These are phyloP conservation scores for Austroboletus novae-zelandiae DNA, from an alignment of 1,284 basidiomycete species.

Conservation along the genomic window DNA sequence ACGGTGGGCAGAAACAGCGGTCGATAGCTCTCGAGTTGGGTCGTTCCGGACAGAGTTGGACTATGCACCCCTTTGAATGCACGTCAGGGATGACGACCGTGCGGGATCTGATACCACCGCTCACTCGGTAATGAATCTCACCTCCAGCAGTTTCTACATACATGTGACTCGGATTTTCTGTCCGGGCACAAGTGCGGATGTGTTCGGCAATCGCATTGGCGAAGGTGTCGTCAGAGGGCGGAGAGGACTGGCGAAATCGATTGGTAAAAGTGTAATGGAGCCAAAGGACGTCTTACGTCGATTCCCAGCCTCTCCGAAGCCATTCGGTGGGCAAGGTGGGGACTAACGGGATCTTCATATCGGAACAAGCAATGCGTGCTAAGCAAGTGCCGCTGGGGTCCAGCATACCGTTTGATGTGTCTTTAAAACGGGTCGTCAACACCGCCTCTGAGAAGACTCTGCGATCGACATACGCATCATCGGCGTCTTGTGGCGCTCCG, in stretches of 20 bases:
- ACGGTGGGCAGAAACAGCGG: conserved; percentile 85
- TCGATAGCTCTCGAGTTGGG: conserved; percentile 83
- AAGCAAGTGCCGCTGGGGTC: conserved; percentile 43
- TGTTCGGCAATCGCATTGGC: conserved; percentile 65
- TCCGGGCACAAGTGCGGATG: conserved; percentile 51
- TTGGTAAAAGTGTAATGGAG: not conserved
- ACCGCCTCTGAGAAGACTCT: not conserved
- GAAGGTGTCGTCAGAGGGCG: conserved; percentile 67
- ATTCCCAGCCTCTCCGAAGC: conserved; percentile 41
- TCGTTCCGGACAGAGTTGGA: conserved; percentile 82
- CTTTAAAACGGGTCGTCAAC: conserved; percentile 38
- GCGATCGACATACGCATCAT: conserved; percentile 63
- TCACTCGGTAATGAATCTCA: conserved; percentile 39
- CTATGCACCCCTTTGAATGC: conserved; percentile 80
- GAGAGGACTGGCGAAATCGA: conserved; percentile 16
- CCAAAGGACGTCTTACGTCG: conserved; percentile 18
- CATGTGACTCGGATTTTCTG: conserved; percentile 50
- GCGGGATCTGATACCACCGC: not conserved
- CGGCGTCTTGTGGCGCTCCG: conserved; percentile 75
- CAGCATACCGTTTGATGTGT: conserved; percentile 65
- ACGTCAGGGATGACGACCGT: conserved; percentile 2
- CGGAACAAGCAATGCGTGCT: conserved; percentile 76
- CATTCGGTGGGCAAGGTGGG: conserved; percentile 82
- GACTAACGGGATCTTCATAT: conserved; percentile 89
- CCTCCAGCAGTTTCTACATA: conserved; percentile 96